Evolutionary conservation across 495 filamentous ascomycete genomes (phyloP).

Genomic region (Penicillium lagena): DNA sequence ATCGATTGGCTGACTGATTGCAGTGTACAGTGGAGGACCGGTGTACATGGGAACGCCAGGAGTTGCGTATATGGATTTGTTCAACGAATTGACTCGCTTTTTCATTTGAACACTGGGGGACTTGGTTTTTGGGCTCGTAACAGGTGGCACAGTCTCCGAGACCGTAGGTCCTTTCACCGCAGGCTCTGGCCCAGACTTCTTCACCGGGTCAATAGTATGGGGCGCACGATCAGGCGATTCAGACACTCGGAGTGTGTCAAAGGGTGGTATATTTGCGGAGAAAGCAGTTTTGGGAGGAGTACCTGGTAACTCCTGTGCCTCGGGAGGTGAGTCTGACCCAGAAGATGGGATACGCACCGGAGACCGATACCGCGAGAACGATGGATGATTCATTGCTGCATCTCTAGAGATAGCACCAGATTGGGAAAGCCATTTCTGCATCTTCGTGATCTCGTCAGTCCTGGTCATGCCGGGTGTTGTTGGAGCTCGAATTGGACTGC

Average conservation of each 20-base stretch:
- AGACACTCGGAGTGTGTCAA: no score
- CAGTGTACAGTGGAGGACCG: no score
- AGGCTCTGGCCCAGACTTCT: no score
- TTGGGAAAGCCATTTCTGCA: background rate
- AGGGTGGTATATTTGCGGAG: background rate
- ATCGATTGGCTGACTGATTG: no score
- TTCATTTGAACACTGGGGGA: background rate
- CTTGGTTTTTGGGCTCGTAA: background rate
- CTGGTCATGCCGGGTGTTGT: no score
- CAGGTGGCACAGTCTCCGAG: background rate
- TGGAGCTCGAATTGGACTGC: no score
- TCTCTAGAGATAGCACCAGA: background rate
- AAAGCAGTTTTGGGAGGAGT: background rate
- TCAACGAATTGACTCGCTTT: background rate
- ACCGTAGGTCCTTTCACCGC: background rate
- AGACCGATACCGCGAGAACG: background rate
- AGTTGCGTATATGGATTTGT: background rate
- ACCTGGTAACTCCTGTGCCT: background rate
- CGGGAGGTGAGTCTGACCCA: background rate
- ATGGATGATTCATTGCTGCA: background rate
- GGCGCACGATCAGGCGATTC: no score
- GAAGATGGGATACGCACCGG: background rate
- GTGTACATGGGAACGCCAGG: background rate
- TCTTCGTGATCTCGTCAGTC: background rate
- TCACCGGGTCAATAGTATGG: no score